Conservation (phyloP, 2,329 filamentous ascomycete species). For the Fusarium sambucinum region DNA sequence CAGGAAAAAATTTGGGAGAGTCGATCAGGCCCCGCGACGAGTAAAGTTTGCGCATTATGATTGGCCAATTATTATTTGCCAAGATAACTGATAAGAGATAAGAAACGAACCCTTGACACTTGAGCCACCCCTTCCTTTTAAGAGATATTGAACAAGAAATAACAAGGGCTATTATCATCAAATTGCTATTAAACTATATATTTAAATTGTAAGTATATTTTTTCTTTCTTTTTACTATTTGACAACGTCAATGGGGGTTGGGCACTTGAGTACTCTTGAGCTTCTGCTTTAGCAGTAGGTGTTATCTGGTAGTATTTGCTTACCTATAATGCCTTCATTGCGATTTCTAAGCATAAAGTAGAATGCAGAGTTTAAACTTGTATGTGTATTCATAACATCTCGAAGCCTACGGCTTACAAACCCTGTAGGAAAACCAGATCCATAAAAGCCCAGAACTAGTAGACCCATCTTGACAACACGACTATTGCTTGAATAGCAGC, state of each 20-base stretch:
- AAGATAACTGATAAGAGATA: slow-evolving; percentile 38
- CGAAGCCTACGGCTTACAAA: background rate
- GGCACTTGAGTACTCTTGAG: background rate
- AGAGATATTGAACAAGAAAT: background rate
- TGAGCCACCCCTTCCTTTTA: too few relatives aligned
- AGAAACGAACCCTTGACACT: background rate
- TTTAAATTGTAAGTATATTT: background rate
- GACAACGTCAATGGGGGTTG: background rate
- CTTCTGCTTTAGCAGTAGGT: background rate
- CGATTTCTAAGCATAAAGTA: too few relatives aligned
- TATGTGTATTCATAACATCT: background rate
- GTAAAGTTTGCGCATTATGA: background rate
- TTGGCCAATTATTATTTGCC: slow-evolving; percentile 39
- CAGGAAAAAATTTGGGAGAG: slow-evolving; percentile 48
- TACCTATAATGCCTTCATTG: background rate
- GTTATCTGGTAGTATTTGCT: too few relatives aligned
- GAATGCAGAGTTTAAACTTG: too few relatives aligned
- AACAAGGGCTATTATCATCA: background rate
- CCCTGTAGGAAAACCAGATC: background rate
- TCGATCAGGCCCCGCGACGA: slow-evolving; percentile 40
- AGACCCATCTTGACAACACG: background rate
- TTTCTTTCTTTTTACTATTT: background rate
- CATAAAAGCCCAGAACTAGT: background rate
- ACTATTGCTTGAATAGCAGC: background rate
- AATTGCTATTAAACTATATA: background rate